A percentile compares a stretch with the other conserved stretches of the same genome.
These are phyloP conservation scores for Auxenochlorella pyrenoidosa DNA, from an alignment of 139 green algal genomes.

Conservation along the genomic window DNA sequence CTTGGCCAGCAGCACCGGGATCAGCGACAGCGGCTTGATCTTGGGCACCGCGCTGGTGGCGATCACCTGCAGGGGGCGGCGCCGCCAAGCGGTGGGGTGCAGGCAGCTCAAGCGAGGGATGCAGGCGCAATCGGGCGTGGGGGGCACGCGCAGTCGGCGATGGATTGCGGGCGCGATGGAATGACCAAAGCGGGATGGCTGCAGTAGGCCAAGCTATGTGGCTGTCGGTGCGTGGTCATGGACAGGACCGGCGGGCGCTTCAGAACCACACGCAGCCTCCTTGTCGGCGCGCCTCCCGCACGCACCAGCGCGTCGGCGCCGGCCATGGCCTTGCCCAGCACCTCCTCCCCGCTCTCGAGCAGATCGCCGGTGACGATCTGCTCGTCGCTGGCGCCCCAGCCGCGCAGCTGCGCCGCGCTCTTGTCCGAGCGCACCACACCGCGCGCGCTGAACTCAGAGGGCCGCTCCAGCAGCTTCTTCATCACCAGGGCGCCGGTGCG, in stretches of 20 bases:
- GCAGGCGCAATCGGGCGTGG: not conserved
- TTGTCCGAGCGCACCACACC: conserved; percentile 68
- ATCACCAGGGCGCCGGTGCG: conserved; percentile 72
- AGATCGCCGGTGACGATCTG: conserved; percentile 57
- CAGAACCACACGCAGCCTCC: no score
- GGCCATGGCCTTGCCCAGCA: conserved; percentile 41
- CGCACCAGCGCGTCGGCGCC: conserved; percentile 39
- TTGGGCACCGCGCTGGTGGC: conserved; percentile 54
- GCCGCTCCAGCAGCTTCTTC: conserved; percentile 68
- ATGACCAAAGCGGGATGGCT: no score
- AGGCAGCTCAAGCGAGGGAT: no score
- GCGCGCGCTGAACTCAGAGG: conserved; percentile 45
- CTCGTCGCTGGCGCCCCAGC: conserved; percentile 25
- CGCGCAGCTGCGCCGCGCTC: conserved; percentile 34
- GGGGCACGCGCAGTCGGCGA: no score
- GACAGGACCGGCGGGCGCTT: no score
- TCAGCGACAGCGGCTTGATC: conserved; percentile 51
- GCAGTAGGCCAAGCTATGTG: no score
- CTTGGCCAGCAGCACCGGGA: conserved; percentile 39
- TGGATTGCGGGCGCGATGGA: no score
- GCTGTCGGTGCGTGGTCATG: no score
- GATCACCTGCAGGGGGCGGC: conserved; percentile 26
- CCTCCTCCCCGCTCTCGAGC: conserved; percentile 12
- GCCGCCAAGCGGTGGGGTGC: no score
- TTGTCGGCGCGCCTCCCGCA: not conserved